Evolutionary conservation across 73 alveolate species (phyloP), one percentile per base, ranked within the genome.

Genomic region (Loxodes magnus): DNA sequence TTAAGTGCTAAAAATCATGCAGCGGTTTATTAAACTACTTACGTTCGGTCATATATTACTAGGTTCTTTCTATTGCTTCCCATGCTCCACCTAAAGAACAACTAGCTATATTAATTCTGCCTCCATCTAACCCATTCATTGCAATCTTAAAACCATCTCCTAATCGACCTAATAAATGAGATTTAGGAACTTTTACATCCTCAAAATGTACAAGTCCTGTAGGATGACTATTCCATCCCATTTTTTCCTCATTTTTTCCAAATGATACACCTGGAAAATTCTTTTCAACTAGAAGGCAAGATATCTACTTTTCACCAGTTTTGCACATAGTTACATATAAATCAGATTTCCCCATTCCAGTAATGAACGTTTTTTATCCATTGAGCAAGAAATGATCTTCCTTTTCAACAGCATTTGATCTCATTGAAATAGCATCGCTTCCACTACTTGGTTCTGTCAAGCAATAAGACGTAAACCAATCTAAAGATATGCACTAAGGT

Each of bases 81-180:
- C 88, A 84, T 4, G 96, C 90, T 20, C 91, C 90, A 30, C 96
- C 93, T 3, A 85, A 54, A 25, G 83, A 54, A 48, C 88, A 68
- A 17, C 77, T 41, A 19, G 93, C 91, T 35, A 85, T 80, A 29
- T 83, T 85, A 4, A 85, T 42, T 52, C 96, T 56, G 2, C 96
- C 96, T 5, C 96, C 96, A 56, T 85, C 93, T 16, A 85, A 74
- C 39, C 93, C 96, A 27, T 68, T 50, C 85, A 85, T 72, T 5
- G 96, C 96, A 27, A 85, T 85, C 44, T 85, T 80, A 65, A 85
- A 79, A 5, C 96, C 96, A 6, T 64, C 48, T n/a, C 96, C 96
- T 35, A 59, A 33, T 33, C 61, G 42, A 2, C 88, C 87, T 22
- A 85, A 28, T 4, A 85, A 21, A 35, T 85, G 74, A 2, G 64